phyloP scores from a whole-genome alignment of 2,329 filamentous ascomycete genomes.

The Sclerotinia glacialis region DNA sequence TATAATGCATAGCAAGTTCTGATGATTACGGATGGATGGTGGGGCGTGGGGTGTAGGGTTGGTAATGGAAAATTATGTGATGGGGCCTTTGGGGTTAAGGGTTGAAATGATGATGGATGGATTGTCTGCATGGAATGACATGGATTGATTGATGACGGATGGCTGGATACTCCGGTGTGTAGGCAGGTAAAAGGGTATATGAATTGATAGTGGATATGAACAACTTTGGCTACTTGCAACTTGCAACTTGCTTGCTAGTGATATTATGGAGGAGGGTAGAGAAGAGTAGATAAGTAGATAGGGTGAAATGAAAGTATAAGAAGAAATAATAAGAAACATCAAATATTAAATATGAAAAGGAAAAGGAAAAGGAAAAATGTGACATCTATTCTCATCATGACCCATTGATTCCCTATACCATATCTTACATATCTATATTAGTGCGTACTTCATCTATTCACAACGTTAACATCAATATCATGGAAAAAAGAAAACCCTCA shows the following conservation, averaged over 20 bases:
- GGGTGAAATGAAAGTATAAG: not conserved
- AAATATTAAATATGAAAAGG: not conserved
- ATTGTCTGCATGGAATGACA: not conserved
- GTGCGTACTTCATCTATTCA: no score
- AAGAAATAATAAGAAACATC: not conserved
- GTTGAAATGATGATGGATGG: not conserved
- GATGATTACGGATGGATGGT: constrained; percentile 9
- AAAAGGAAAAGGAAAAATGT: no score
- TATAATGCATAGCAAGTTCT: constrained; percentile 18
- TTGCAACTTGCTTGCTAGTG: not conserved
- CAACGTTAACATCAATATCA: no score
- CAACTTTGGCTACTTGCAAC: constrained; percentile 1
- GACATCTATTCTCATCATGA: no score
- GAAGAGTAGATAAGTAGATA: not conserved
- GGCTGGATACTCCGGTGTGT: constrained; percentile 17
- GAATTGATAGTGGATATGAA: not conserved
- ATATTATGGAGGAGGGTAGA: not conserved
- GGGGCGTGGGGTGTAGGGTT: not conserved
- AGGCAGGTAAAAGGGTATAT: not conserved
- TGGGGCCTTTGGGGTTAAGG: not conserved
- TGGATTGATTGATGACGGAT: not conserved
- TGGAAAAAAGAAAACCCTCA: no score
- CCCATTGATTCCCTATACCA: no score
- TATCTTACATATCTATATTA: no score
- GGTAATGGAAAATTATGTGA: constrained; percentile 5